These are phyloP conservation scores for Yamagishiella unicocca DNA, from an alignment of 139 green algal genomes.

Conservation along the genomic window DNA sequence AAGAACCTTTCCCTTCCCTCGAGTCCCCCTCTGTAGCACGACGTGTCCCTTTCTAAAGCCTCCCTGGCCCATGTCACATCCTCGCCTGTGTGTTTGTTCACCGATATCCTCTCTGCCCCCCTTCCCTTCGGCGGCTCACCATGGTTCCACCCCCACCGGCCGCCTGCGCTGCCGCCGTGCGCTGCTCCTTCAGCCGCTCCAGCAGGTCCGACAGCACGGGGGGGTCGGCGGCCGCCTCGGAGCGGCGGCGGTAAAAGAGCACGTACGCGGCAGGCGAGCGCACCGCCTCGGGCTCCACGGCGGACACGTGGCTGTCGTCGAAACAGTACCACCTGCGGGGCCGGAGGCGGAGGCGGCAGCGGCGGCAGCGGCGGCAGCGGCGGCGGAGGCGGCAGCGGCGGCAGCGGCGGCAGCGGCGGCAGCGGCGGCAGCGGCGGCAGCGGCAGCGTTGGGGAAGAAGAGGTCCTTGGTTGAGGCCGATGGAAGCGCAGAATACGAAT, in stretches of 20 bases:
- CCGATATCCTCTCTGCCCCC: too few relatives aligned
- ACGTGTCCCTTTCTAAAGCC: too few relatives aligned
- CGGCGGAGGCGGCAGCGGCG: background rate
- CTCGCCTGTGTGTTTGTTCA: too few relatives aligned
- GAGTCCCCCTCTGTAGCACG: too few relatives aligned
- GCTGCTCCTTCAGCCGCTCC: background rate
- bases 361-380: background rate
- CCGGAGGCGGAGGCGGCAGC: background rate
- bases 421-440: slow-evolving; percentile 52
- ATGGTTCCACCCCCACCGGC: background rate
- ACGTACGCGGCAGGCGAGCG: slow-evolving; percentile 86
- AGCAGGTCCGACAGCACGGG: background rate
- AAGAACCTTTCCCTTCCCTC: too few relatives aligned
- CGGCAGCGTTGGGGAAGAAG: too few relatives aligned
- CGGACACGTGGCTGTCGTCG: slow-evolving; percentile 84
- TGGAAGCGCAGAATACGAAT: too few relatives aligned
- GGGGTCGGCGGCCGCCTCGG: slow-evolving; percentile 4
- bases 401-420: background rate
- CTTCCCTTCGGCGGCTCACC: too few relatives aligned
- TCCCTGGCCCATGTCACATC: too few relatives aligned
- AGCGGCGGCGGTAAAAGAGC: slow-evolving; percentile 88
- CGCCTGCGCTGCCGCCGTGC: background rate
- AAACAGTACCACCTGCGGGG: slow-evolving; percentile 86
- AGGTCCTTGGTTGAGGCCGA: too few relatives aligned
- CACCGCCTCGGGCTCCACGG: slow-evolving; percentile 49